Evolutionary conservation across 495 filamentous ascomycete species (phyloP).

Genomic region (Oleoguttula mirabilis): DNA sequence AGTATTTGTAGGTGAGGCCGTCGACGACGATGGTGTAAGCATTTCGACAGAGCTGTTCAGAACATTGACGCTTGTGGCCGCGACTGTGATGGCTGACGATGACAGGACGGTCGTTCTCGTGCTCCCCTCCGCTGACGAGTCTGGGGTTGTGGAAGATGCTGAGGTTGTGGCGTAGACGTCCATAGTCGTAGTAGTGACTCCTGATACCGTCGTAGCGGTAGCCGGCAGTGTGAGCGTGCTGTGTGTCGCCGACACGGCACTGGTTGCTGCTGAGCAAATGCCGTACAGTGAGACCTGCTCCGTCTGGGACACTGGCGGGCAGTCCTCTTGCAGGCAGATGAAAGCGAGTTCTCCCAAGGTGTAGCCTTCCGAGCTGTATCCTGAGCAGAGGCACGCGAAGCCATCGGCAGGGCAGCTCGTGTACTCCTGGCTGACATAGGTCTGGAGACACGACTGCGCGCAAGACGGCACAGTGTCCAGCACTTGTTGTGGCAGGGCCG

Average conservation of each 20-base stretch:
- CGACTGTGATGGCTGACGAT: too few species aligned
- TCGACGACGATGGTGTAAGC: too few species aligned
- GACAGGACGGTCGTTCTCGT: too few species aligned
- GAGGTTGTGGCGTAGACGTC: slow-evolving; percentile 1
- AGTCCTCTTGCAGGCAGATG: slow-evolving; percentile 16
- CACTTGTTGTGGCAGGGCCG: slow-evolving; percentile 5
- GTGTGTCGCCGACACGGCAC: slow-evolving; percentile 16
- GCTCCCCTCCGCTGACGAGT: too few species aligned
- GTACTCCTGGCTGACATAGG: slow-evolving; percentile 12
- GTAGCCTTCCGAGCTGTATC: slow-evolving; percentile 18
- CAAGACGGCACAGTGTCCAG: slow-evolving; percentile 7
- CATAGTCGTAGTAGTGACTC: slow-evolving; percentile 2
- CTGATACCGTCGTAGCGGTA: slow-evolving; percentile 1
- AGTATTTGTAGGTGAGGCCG: too few species aligned
- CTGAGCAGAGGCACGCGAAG: slow-evolving; percentile 15
- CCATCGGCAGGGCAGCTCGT: background rate
- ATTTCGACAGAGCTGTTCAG: too few species aligned
- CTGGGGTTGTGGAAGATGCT: background rate
- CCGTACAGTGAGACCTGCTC: slow-evolving; percentile 8
- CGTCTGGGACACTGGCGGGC: background rate
- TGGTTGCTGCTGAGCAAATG: slow-evolving; percentile 10
- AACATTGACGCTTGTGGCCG: too few species aligned
- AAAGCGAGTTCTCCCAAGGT: slow-evolving; percentile 20
- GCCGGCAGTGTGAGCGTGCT: slow-evolving; percentile 10
- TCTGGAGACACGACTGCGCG: slow-evolving; percentile 9